Percentiles rank a stretch among this genome's conserved stretches.
phyloP scores from a whole-genome alignment of 306 rosid genomes.

The Lagenaria siceraria region DNA sequence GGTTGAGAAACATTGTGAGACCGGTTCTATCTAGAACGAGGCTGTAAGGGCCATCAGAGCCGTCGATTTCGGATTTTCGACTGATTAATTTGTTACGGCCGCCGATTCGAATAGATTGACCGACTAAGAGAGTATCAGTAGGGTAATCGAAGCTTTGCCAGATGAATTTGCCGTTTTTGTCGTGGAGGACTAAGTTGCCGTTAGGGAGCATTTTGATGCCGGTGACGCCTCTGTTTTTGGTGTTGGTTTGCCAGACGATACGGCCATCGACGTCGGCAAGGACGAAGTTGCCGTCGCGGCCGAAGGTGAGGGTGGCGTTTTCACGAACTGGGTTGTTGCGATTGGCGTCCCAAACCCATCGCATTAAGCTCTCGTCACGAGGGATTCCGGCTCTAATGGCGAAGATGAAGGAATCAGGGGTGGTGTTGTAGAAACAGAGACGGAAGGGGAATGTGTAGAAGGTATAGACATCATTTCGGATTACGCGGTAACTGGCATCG shows the following conservation, averaged over 20 bases:
- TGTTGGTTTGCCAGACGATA: slow-evolving; percentile 28
- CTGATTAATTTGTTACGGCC: slow-evolving; percentile 17
- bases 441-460: slow-evolving; percentile 15
- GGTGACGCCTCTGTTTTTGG: slow-evolving; percentile 20
- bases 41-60: slow-evolving; percentile 19
- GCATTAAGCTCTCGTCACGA: slow-evolving; percentile 8
- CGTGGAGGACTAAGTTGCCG: slow-evolving; percentile 22
- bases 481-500: slow-evolving; percentile 13
- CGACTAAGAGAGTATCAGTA: slow-evolving; percentile 14
- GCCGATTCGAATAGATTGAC: slow-evolving; percentile 12
- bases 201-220: slow-evolving; percentile 12
- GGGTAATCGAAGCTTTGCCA: slow-evolving; percentile 32
- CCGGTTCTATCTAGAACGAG: slow-evolving; percentile 12
- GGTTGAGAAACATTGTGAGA: slow-evolving; percentile 13
- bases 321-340: slow-evolving; percentile 18
- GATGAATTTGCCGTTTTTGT: slow-evolving; percentile 10
- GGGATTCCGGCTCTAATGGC: slow-evolving; percentile 18
- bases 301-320: slow-evolving; percentile 19
- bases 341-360: slow-evolving; percentile 34
- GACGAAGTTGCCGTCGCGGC: slow-evolving; percentile 17
- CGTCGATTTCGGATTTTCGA: slow-evolving; percentile 15
- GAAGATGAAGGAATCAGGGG: slow-evolving; percentile 15
- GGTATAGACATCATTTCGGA: neutral
- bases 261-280: slow-evolving; percentile 13
- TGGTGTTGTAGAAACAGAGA: slow-evolving; percentile 30